Evolutionary conservation across 345 rosid genomes (phyloP), one percentile per base, ranked within the genome.

Genomic region (Cardiospermum halicacabum): DNA sequence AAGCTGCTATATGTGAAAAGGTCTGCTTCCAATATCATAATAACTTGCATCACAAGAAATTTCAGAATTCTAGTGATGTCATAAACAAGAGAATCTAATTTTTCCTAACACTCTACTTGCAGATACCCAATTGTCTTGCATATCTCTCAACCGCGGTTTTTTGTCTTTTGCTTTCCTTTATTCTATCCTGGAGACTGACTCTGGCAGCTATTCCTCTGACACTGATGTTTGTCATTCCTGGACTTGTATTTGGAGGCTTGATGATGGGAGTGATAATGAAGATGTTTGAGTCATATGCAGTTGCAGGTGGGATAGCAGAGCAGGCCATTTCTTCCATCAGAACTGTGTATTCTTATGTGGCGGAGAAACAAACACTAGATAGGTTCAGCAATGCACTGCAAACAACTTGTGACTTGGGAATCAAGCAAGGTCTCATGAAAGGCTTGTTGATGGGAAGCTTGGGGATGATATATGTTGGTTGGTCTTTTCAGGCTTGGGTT

Each of bases 371-470:
- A 34, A 86, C 83, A 28, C 66, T 80, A 0, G 60, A 56, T 0
- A 79, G 68, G 66, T 84, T 78, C 80, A 84, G 92, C 56, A 21
- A 16, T 4, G 77, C 84, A 49, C 86, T 84, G 51, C 66, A 80
- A 32, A 77, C 50, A 45, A 82, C 87, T 13, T 39, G 78, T 80
- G 82, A 72, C 31, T 47, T 82, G 53, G 89, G 92, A 68, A 53
- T 82, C 19, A 80, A 81, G 72, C 82, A 69, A 75, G 92, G 89
- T 34, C 62, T 82, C 32, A 82, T 88, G 22, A 84, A 86, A 70
- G 89, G 92, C 18, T 64, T 86, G 70, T 27, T 86, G 83, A 78
- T 82, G 85, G 92, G 92, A 49, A 78, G 89, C 73, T 78, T 86
- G 87, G 92, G 92, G 55, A 80, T 63, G 48, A 79, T 86, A 36